These are phyloP conservation scores for Fusarium sp. DNA, from an alignment of 2,329 filamentous ascomycete genomes.

Conservation along the genomic window DNA sequence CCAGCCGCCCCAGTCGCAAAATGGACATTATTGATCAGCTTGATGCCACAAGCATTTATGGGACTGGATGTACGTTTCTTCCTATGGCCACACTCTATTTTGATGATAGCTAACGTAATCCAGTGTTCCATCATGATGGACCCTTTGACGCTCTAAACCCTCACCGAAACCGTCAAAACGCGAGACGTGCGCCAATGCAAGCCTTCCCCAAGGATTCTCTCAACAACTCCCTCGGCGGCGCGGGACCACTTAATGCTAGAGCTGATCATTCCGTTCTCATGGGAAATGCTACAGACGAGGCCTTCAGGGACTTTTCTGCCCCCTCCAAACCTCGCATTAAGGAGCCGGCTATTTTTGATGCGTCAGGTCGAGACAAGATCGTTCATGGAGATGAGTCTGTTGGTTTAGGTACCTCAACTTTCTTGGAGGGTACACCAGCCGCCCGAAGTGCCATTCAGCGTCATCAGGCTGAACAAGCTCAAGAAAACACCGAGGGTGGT, in stretches of 20 bases:
- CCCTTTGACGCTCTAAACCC: slow-evolving; percentile 97
- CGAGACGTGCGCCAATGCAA: slow-evolving; percentile 90
- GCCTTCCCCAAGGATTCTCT: slow-evolving; percentile 93
- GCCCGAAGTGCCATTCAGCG: slow-evolving; percentile 83
- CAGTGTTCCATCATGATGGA: slow-evolving; percentile 97
- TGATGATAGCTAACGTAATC: slow-evolving; percentile 21
- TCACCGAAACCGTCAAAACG: slow-evolving; percentile 88
- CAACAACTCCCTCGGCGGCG: slow-evolving; percentile 91
- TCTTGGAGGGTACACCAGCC: slow-evolving; percentile 93
- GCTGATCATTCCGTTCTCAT: slow-evolving; percentile 91
- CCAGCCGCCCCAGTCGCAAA: slow-evolving; percentile 63
- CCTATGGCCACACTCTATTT: not conserved
- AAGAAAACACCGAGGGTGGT: slow-evolving; percentile 69
- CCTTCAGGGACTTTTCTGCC: slow-evolving; percentile 81
- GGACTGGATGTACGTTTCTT: slow-evolving; percentile 80
- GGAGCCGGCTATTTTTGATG: slow-evolving; percentile 73
- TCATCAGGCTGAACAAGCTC: slow-evolving; percentile 76
- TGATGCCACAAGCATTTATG: slow-evolving; percentile 96
- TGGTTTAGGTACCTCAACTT: slow-evolving; percentile 93
- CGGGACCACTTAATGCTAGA: slow-evolving; percentile 84
- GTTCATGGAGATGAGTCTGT: slow-evolving; percentile 87
- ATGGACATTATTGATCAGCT: slow-evolving; percentile 96
- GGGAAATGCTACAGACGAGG: slow-evolving; percentile 83
- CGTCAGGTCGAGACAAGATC: slow-evolving; percentile 74
- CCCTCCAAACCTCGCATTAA: slow-evolving; percentile 51